A percentile compares a stretch with the other conserved stretches of the same genome.
Conservation (phyloP, 2,329 filamentous ascomycete species). For the Fusarium dlaminii region DNA sequence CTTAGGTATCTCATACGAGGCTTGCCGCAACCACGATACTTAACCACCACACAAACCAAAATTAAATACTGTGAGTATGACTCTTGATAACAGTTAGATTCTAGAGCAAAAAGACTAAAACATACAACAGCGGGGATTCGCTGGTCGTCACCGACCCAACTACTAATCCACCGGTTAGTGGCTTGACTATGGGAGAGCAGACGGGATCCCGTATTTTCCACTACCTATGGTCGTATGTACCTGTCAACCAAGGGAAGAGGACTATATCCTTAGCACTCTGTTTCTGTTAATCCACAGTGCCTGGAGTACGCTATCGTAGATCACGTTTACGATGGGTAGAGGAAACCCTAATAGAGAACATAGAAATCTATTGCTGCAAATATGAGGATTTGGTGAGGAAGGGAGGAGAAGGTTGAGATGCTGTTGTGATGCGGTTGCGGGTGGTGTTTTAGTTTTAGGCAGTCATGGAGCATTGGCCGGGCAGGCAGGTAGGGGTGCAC, state of each 20-base stretch:
- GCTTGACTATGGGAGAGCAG: not conserved
- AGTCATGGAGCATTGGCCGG: not conserved
- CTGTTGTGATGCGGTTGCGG: not conserved
- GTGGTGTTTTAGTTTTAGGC: not conserved
- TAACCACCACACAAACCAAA: not conserved
- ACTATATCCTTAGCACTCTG: not conserved
- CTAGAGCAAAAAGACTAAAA: not conserved
- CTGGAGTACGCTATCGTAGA: not conserved
- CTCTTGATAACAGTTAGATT: not conserved
- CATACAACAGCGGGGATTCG: not conserved
- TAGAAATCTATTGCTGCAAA: not conserved
- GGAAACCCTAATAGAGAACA: not conserved
- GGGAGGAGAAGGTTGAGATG: not conserved
- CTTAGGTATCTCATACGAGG: not conserved
- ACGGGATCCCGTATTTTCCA: conserved; percentile 8
- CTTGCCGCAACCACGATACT: not conserved
- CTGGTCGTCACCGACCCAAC: conserved; percentile 1
- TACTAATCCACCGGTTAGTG: conserved; percentile 2
- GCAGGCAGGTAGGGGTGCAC: not conserved
- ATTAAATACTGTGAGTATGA: not conserved
- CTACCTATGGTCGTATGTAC: conserved; percentile 3
- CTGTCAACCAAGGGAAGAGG: accelerated
- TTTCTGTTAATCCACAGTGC: not conserved
- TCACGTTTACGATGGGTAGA: too few relatives aligned
- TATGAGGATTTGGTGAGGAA: not conserved